Percentiles rank a stretch among this genome's conserved stretches.
Evolutionary conservation across 1,139 yeast species (phyloP).

Genomic region (Yamadazyma triangularis): DNA sequence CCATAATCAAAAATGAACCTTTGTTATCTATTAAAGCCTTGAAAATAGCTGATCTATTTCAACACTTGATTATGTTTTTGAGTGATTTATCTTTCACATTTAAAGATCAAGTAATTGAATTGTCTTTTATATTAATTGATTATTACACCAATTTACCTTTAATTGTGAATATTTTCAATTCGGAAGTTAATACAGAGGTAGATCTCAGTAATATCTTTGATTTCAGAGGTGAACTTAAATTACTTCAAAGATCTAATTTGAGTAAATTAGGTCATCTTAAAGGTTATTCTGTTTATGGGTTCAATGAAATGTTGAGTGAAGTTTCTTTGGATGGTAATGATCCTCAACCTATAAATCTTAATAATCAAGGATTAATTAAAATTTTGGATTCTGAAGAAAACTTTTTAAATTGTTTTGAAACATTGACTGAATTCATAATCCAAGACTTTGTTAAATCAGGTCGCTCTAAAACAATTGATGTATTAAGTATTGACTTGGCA

Average conservation of each 20-base stretch:
- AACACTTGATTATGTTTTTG: slow-evolving; percentile 31
- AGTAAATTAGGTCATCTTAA: slow-evolving; percentile 29
- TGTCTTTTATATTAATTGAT: slow-evolving; percentile 28
- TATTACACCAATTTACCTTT: slow-evolving; percentile 26
- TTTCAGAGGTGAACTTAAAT: slow-evolving; percentile 41
- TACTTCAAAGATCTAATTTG: slow-evolving; percentile 42
- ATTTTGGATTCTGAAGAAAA: slow-evolving; percentile 14
- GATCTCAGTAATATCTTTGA: slow-evolving; percentile 32
- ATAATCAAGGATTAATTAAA: slow-evolving; percentile 10
- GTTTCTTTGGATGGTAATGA: slow-evolving; percentile 1
- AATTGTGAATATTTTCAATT: slow-evolving; percentile 16
- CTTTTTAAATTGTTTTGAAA: slow-evolving; percentile 23
- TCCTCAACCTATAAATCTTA: not conserved
- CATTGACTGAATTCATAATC: slow-evolving; percentile 40
- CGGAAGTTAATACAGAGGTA: slow-evolving; percentile 7
- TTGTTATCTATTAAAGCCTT: slow-evolving; percentile 30
- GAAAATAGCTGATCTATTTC: slow-evolving; percentile 29
- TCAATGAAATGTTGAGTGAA: slow-evolving; percentile 13
- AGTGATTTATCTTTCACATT: slow-evolving; percentile 29
- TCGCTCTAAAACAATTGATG: slow-evolving; percentile 62
- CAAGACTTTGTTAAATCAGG: slow-evolving; percentile 44
- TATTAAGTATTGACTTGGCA: slow-evolving; percentile 80
- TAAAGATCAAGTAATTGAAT: slow-evolving; percentile 19
- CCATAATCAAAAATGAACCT: slow-evolving; percentile 20
- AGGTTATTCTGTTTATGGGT: slow-evolving; percentile 29